Evolutionary conservation across 2,329 filamentous ascomycete species (phyloP).

Genomic region (Colletotrichum orchidophilum): DNA sequence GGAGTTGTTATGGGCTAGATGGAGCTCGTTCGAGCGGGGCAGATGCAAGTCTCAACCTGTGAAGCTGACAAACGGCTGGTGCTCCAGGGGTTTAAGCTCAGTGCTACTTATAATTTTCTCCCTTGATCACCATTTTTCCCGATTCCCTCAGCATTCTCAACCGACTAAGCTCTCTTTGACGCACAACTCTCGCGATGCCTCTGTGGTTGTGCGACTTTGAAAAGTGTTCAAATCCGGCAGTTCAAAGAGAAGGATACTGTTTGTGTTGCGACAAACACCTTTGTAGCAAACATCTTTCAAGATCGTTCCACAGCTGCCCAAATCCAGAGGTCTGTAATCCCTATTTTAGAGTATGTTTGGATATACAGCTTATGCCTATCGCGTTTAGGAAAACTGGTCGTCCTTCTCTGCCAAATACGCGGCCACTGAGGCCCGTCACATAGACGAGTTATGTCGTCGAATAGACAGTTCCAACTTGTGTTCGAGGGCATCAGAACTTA

Average conservation of each 20-base stretch:
- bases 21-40: not conserved
- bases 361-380: not conserved
- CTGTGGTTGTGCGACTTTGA: conserved; percentile 2
- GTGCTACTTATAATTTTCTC: not conserved
- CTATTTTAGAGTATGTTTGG: not conserved
- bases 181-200: not conserved
- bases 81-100: not conserved
- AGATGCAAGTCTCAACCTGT: not conserved
- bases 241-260: conserved; percentile 39
- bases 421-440: conserved; percentile 33
- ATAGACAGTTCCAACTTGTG: conserved; percentile 36
- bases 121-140: not conserved
- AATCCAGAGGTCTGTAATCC: conserved; percentile 36
- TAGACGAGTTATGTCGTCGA: conserved; percentile 32
- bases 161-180: not conserved
- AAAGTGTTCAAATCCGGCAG: conserved; percentile 30
- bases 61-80: not conserved
- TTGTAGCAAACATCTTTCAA: conserved; percentile 37
- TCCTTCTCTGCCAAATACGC: conserved; percentile 19
- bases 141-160: not conserved
- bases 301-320: no score
- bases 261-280: conserved; percentile 39
- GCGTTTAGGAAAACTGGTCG: not conserved
- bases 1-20: not conserved
- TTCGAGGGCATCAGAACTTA: conserved; percentile 33